Base-by-base conservation (phyloP, 805 yeast genomes). In the Yarrowia yakushimensis region DNA sequence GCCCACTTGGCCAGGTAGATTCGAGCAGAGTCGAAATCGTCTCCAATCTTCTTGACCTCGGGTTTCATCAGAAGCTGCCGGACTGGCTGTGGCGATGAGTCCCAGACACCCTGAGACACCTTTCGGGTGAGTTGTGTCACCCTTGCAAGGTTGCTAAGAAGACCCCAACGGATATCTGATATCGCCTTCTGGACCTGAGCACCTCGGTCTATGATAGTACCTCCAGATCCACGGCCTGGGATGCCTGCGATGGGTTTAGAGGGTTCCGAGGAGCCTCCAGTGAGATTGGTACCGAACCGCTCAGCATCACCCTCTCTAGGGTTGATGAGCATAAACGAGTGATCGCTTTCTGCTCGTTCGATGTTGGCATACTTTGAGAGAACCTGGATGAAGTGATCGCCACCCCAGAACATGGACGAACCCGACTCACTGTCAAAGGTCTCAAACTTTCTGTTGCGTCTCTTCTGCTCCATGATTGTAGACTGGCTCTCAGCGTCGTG, bases 1-100 rank as follows among this genome's bases (percentile, higher is more conserved):
- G 98, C 97, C 98, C 98, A 94, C 76, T 91, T 92, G 4, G 98
- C 98, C 64, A 93, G 78, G 72, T 90, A 93, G 4, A 91, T 87
- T 61, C 92, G 82, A 0, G 98, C 98, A 59, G 93, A 85, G 70
- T 92, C 98, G 71, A 92, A 94, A 66, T 93, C 98, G 66, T 90
- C 88, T 64, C 94, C 89, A 25, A 93, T 82, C 63, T 81, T 83
- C 68, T 80, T 81, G 12, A 93, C 96, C 68, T 90, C 96, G 0
- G 97, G 94, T 66, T 86, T 85, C 63, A 78, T 81, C 43, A 93
- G 77, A 65, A 88, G 73, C 60, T 81, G 81, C 67, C 81, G 82
- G 23, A 87, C 77, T 2, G 80, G 72, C 1, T 78, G 76, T 0
- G 96, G 94, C 5, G 82, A 71, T 30, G 79, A 80, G 62, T 82